Evolutionary conservation across 2,329 filamentous ascomycete species (phyloP).

Genomic region (Exophiala sp.): DNA sequence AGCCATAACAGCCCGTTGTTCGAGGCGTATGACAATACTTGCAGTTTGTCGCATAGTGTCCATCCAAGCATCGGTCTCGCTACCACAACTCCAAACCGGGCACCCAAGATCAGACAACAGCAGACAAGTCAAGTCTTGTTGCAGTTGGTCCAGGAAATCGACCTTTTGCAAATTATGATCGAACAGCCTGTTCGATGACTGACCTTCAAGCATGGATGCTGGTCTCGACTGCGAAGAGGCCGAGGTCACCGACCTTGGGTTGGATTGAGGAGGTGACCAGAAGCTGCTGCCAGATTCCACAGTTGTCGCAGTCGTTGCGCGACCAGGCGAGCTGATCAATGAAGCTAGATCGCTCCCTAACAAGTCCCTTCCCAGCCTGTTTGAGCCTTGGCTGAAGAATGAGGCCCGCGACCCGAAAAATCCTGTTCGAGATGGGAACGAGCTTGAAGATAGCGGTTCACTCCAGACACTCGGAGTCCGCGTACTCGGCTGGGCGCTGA

Average conservation of each 20-base stretch:
- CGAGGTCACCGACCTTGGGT: constrained; percentile 35
- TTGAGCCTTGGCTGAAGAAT: constrained; percentile 64
- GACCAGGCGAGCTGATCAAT: constrained; percentile 53
- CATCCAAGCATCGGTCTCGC: constrained; percentile 90
- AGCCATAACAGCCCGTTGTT: constrained; percentile 33
- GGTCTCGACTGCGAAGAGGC: constrained; percentile 32
- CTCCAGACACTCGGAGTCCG: constrained; percentile 42
- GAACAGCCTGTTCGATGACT: constrained; percentile 35
- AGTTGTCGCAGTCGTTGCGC: constrained; percentile 63
- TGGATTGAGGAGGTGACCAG: constrained; percentile 71
- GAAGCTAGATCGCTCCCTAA: constrained; percentile 57
- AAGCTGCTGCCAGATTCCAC: constrained; percentile 74
- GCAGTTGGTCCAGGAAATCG: constrained; percentile 69
- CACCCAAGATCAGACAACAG: constrained; percentile 84
- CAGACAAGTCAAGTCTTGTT: constrained; percentile 73
- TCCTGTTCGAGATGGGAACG: constrained; percentile 29
- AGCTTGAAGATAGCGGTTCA: constrained; percentile 37
- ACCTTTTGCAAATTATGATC: constrained; percentile 63
- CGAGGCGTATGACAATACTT: constrained; percentile 45
- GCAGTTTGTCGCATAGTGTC: constrained; percentile 54
- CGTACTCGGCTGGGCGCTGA: constrained; percentile 42
- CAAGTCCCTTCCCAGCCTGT: constrained; percentile 52
- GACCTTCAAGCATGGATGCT: constrained; percentile 30
- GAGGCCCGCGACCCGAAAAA: constrained; percentile 44
- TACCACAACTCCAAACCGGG: constrained; percentile 77